Percentiles rank a stretch among this genome's conserved stretches.
These are phyloP conservation scores for Potentilla sterilis DNA, from an alignment of 306 rosid genomes.

Conservation along the genomic window DNA sequence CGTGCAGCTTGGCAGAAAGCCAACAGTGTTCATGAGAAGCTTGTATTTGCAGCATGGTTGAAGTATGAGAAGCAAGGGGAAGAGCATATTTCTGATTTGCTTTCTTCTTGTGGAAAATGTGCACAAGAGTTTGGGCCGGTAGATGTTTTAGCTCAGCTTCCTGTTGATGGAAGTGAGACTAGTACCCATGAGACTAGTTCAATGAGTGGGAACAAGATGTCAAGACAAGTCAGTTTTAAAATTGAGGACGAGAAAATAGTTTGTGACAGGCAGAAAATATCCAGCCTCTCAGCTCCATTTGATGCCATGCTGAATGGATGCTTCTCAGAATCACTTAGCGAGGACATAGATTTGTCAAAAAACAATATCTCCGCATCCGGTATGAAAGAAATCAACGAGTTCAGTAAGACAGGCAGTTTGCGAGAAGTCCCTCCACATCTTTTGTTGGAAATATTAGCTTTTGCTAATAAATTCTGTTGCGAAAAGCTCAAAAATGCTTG, in stretches of 20 bases:
- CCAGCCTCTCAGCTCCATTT: slow-evolving; percentile 81
- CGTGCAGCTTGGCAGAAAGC: slow-evolving; percentile 84
- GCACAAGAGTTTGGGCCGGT: slow-evolving; percentile 64
- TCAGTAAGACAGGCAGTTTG: slow-evolving; percentile 58
- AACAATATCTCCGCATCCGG: slow-evolving; percentile 72
- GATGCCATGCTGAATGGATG: slow-evolving; percentile 82
- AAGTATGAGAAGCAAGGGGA: slow-evolving; percentile 90
- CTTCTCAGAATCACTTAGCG: slow-evolving; percentile 73
- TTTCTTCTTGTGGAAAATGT: slow-evolving; percentile 64
- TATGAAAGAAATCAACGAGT: slow-evolving; percentile 66
- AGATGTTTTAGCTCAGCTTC: slow-evolving; percentile 59
- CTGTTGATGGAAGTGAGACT: slow-evolving; percentile 29
- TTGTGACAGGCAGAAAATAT: slow-evolving; percentile 75
- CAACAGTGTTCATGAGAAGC: slow-evolving; percentile 65
- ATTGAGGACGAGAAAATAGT: slow-evolving; percentile 69
- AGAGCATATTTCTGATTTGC: slow-evolving; percentile 63
- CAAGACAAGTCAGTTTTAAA: slow-evolving; percentile 50
- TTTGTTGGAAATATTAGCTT: slow-evolving; percentile 71
- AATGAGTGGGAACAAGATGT: slow-evolving; percentile 45
- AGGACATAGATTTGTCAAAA: slow-evolving; percentile 75
- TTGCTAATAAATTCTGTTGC: slow-evolving; percentile 81
- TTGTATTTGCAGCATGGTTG: slow-evolving; percentile 87
- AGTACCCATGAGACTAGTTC: slow-evolving; percentile 42
- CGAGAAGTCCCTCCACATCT: slow-evolving; percentile 58
- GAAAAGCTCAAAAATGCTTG: slow-evolving; percentile 75